Conservation (phyloP, 257 asterid genomes). For the Penstemon newberryi region DNA sequence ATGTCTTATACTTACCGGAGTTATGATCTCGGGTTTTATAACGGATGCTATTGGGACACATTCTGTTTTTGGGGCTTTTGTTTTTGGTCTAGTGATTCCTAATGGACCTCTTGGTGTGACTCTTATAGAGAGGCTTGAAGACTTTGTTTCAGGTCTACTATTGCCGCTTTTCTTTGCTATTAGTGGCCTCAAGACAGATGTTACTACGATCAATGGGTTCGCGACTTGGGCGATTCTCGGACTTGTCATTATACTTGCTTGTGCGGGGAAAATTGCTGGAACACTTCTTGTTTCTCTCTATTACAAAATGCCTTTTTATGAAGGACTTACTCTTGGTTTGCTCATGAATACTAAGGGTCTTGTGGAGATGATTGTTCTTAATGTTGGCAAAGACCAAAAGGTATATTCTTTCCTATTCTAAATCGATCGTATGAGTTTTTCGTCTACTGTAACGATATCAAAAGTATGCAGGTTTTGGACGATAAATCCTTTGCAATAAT, state of each 20-base stretch:
- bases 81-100: slow-evolving; percentile 79
- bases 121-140: slow-evolving; percentile 79
- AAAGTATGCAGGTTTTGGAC: slow-evolving; percentile 61
- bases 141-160: slow-evolving; percentile 81
- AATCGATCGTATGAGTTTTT: background rate
- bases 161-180: slow-evolving; percentile 86
- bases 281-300: slow-evolving; percentile 68
- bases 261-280: slow-evolving; percentile 81
- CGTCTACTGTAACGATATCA: background rate
- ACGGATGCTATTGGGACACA: slow-evolving; percentile 95
- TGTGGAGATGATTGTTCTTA: slow-evolving; percentile 90
- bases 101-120: slow-evolving; percentile 84
- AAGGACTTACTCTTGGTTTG: slow-evolving; percentile 85
- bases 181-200: slow-evolving; percentile 80
- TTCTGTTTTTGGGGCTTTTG: slow-evolving; percentile 94
- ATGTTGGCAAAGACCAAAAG: slow-evolving; percentile 95
- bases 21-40: slow-evolving; percentile 79
- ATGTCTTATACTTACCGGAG: slow-evolving; percentile 81
- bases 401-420: slow-evolving; percentile 29
- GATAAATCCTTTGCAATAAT: slow-evolving; percentile 73
- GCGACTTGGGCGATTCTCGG: slow-evolving; percentile 62
- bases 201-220: slow-evolving; percentile 46
- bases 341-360: slow-evolving; percentile 97
- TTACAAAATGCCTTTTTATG: slow-evolving; percentile 73
- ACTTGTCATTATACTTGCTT: slow-evolving; percentile 63